Conservation (phyloP, 140 eudicot genomes). For the Erigeron philadelphicus region DNA sequence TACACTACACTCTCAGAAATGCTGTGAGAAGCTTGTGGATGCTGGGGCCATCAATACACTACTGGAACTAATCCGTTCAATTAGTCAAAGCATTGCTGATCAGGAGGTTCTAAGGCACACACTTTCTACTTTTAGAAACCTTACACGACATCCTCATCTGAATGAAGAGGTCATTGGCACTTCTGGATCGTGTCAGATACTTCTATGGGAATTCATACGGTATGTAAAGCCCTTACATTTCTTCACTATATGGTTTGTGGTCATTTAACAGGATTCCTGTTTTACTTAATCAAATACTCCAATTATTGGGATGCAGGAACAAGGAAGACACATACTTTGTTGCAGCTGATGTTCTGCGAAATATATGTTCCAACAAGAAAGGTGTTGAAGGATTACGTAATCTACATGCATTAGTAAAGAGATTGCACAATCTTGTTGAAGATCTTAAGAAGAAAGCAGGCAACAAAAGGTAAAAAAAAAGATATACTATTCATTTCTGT, state of each 20-base stretch:
- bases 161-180: constrained; percentile 44
- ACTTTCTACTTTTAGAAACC: constrained; percentile 70
- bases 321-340: constrained; percentile 74
- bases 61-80: constrained; percentile 53
- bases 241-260: not conserved
- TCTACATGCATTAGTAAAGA: constrained; percentile 51
- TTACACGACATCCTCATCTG: constrained; percentile 64
- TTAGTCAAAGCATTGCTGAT: constrained; percentile 89
- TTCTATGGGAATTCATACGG: constrained; percentile 71
- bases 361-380: constrained; percentile 41
- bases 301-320: constrained; percentile 46
- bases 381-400: constrained; percentile 49
- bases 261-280: not conserved
- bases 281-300: not conserved
- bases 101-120: constrained; percentile 70
- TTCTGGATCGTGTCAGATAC: constrained; percentile 48
- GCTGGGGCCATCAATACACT: constrained; percentile 74
- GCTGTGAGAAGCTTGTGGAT: constrained; percentile 83
- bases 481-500: not conserved
- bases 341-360: constrained; percentile 65
- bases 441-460: constrained; percentile 59
- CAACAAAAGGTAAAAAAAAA: constrained; percentile 51
- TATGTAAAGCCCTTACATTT: constrained; percentile 22
- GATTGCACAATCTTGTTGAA: constrained; percentile 63
- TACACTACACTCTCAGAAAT: constrained; percentile 66